Evolutionary conservation across 2,329 filamentous ascomycete species (phyloP).

Genomic region (Penicillium griseofulvum): DNA sequence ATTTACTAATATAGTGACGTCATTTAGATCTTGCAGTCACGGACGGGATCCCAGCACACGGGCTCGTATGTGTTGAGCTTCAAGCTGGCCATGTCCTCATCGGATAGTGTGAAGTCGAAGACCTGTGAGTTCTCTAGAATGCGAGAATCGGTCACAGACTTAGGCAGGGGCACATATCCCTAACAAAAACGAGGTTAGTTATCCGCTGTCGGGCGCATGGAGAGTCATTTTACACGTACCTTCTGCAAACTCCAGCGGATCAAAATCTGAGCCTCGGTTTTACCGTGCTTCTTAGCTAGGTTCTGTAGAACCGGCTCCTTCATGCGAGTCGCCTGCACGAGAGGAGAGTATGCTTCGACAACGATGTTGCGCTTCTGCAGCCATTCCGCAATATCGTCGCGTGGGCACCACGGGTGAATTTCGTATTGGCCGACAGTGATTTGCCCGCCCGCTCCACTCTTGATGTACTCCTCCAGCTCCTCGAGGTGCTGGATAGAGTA

Average conservation of each 20-base stretch:
- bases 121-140: constrained; percentile 61
- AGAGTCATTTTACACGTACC: constrained; percentile 32
- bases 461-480: constrained; percentile 42
- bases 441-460: constrained; percentile 54
- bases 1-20: background rate
- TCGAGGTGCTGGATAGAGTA: constrained; percentile 42
- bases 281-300: constrained; percentile 56
- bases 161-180: constrained; percentile 62
- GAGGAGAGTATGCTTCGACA: constrained; percentile 56
- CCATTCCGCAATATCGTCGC: constrained; percentile 79
- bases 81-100: constrained; percentile 58
- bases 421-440: constrained; percentile 86
- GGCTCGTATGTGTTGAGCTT: constrained; percentile 56
- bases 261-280: constrained; percentile 58
- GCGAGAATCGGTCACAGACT: constrained; percentile 58
- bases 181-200: constrained; percentile 21
- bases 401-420: constrained; percentile 81
- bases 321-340: constrained; percentile 47
- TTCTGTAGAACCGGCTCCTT: constrained; percentile 54
- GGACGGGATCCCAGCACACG: constrained; percentile 58
- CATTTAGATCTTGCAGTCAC: constrained; percentile 26
- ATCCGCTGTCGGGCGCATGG: too few relatives aligned
- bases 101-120: constrained; percentile 59
- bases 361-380: constrained; percentile 62
- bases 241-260: constrained; percentile 62